These are phyloP conservation scores for Triticum dicoccoides DNA, from an alignment of 176 grass and related monocot species.

Conservation along the genomic window DNA sequence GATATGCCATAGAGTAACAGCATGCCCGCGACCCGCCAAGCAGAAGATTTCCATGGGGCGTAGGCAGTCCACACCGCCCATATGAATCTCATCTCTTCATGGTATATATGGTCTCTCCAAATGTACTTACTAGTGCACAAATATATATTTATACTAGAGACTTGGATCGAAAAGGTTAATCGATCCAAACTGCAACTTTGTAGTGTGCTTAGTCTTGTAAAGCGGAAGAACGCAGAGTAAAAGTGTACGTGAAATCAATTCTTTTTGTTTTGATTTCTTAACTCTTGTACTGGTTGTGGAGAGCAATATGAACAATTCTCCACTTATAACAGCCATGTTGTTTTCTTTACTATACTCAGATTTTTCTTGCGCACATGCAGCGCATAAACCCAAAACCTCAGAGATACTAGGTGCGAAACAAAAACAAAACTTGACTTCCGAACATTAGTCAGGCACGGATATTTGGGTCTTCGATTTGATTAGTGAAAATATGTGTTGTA, in stretches of 20 bases:
- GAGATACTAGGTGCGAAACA: no score
- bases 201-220: background rate
- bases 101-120: background rate
- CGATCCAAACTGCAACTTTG: background rate
- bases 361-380: background rate
- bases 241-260: background rate
- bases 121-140: background rate
- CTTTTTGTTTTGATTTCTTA: background rate
- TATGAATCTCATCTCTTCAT: slow-evolving; percentile 8
- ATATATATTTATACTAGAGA: slow-evolving; percentile 5
- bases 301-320: background rate
- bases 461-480: no score
- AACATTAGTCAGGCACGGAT: no score
- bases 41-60: background rate
- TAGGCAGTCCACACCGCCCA: background rate
- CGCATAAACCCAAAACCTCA: no score
- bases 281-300: background rate
- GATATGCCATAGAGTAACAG: background rate
- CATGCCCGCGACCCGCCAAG: background rate
- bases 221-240: background rate
- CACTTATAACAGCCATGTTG: background rate
- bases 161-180: background rate
- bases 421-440: no score
- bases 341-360: background rate
- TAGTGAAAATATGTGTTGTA: no score